These are phyloP conservation scores for Phascolomyces articulosus DNA, from an alignment of 371 early-diverging fungal genomes.

Conservation along the genomic window DNA sequence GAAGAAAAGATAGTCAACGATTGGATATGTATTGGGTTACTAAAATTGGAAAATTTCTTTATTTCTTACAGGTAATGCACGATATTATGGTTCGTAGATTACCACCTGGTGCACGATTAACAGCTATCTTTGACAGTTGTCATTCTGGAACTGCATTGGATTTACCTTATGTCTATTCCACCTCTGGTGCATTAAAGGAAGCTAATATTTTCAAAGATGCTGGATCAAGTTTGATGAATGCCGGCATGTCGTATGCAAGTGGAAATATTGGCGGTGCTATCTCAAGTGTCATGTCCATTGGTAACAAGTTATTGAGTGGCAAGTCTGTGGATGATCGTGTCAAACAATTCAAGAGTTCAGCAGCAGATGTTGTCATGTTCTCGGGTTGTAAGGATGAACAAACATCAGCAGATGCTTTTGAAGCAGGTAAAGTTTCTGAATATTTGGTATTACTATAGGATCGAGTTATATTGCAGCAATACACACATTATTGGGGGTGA, in stretches of 20 bases:
- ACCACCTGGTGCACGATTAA: conserved; percentile 83
- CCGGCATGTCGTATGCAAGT: conserved; percentile 56
- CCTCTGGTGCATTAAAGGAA: conserved; percentile 67
- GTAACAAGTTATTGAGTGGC: conserved; percentile 44
- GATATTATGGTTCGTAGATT: conserved; percentile 79
- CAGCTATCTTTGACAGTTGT: conserved; percentile 86
- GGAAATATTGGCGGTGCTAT: conserved; percentile 49
- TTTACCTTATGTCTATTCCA: conserved; percentile 83
- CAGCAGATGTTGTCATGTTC: conserved; percentile 87
- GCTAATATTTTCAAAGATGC: conserved; percentile 53
- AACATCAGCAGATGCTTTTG: conserved; percentile 84
- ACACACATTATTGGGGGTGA: too few species aligned
- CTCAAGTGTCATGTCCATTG: conserved; percentile 48
- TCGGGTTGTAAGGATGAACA: conserved; percentile 91
- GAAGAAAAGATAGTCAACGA: background rate
- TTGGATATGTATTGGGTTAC: background rate
- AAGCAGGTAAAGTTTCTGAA: too few species aligned
- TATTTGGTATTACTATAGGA: too few species aligned
- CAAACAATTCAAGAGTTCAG: conserved; percentile 51
- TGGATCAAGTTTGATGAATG: conserved; percentile 46
- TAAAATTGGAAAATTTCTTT: too few species aligned
- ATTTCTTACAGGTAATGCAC: conserved; percentile 59
- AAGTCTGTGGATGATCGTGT: conserved; percentile 37
- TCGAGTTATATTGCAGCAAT: too few species aligned
- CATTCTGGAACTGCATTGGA: conserved; percentile 88